Conservation (phyloP, 306 rosid genomes). For the Vachellia pachyceras region DNA sequence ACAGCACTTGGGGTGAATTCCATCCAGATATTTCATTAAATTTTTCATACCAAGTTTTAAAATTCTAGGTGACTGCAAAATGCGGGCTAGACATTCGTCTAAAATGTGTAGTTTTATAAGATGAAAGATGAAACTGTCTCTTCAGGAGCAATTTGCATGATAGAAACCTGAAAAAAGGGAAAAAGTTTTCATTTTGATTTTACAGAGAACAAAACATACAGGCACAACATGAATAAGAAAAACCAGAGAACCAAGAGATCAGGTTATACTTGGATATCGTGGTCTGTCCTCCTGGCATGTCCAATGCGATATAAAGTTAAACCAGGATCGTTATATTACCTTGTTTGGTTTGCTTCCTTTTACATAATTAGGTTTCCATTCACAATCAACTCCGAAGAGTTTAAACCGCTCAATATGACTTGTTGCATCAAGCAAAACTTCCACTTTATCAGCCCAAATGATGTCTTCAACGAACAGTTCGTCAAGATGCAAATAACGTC, state of each 20-base stretch:
- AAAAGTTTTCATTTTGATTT: background rate
- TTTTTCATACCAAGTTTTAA: conserved; percentile 84
- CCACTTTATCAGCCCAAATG: conserved; percentile 81
- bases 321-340: conserved; percentile 54
- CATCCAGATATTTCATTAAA: conserved; percentile 12
- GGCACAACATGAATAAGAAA: conserved; percentile 18
- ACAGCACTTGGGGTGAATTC: background rate
- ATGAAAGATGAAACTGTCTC: conserved; percentile 72
- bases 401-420: conserved; percentile 72
- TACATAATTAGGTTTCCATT: conserved; percentile 92
- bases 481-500: conserved; percentile 65
- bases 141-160: conserved; percentile 93
- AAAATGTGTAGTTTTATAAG: conserved; percentile 73
- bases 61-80: conserved; percentile 76
- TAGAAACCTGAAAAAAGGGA: conserved; percentile 82
- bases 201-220: background rate
- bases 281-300: background rate
- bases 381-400: conserved; percentile 94
- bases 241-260: conserved; percentile 10
- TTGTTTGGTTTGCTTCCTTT: conserved; percentile 84
- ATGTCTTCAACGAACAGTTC: conserved; percentile 65
- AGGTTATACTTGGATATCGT: background rate
- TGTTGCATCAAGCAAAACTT: conserved; percentile 65
- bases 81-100: conserved; percentile 69
- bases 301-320: background rate